Conservation (phyloP, 768 basidiomycete species). For the Calocera cornea region DNA sequence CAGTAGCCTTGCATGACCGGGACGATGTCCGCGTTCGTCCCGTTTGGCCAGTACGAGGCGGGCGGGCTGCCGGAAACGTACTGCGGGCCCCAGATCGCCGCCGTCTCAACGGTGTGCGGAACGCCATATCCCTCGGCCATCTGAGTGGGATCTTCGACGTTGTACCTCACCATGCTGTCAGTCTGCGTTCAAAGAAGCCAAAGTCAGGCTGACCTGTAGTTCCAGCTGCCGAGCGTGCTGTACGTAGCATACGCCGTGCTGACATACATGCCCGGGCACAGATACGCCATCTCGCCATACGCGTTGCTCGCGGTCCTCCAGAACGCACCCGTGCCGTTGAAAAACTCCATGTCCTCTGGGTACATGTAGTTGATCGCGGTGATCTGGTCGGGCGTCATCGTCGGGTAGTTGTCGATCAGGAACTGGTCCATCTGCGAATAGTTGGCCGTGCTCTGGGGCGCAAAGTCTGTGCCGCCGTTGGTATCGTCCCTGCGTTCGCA, state of each 20-base stretch:
- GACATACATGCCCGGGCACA: background rate
- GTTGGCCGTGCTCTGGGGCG: background rate
- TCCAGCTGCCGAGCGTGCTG: background rate
- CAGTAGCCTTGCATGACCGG: slow-evolving; percentile 2
- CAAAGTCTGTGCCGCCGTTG: background rate
- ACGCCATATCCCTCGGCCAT: background rate
- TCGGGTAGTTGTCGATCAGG: background rate
- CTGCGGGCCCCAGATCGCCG: background rate
- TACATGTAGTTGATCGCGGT: background rate
- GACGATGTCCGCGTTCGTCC: background rate
- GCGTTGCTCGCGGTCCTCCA: background rate
- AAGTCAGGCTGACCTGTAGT: background rate
- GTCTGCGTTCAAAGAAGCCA: background rate
- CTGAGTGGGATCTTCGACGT: background rate
- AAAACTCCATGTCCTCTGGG: background rate
- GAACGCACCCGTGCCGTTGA: background rate
- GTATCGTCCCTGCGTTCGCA: background rate
- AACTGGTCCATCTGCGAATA: background rate
- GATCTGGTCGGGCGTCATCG: background rate
- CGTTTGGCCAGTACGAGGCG: background rate
- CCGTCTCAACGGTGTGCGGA: background rate
- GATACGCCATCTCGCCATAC: background rate
- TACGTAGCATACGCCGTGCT: background rate
- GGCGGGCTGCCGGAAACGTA: background rate
- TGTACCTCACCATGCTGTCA: background rate